Evolutionary conservation across 768 basidiomycete species (phyloP).

Genomic region (Naganishia randhawae): DNA sequence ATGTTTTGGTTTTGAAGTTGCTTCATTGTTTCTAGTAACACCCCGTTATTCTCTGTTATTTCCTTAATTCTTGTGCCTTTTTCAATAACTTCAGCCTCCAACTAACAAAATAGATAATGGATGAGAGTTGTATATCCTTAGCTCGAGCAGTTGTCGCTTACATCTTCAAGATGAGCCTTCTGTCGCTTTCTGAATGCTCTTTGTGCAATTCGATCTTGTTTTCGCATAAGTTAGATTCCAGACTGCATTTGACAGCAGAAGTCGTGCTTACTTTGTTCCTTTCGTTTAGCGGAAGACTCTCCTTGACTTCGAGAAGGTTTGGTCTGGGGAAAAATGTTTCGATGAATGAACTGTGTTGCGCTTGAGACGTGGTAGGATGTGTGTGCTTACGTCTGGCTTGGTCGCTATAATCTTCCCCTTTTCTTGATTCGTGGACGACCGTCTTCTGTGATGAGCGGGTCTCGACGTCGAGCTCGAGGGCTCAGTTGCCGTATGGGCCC

Average conservation of each 20-base stretch:
- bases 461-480: background rate
- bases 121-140: background rate
- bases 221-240: background rate
- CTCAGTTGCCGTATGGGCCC: background rate
- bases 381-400: background rate
- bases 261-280: conserved; percentile 26
- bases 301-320: conserved; percentile 21
- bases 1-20: conserved; percentile 29
- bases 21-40: conserved; percentile 26
- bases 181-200: conserved; percentile 24
- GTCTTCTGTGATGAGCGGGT: background rate
- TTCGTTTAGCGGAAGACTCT: conserved; percentile 24
- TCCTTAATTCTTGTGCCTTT: conserved; percentile 7
- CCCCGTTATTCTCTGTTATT: conserved; percentile 20
- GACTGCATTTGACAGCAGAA: background rate
- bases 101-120: background rate
- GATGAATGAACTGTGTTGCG: background rate
- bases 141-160: background rate
- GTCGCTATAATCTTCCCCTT: background rate
- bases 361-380: too few species aligned
- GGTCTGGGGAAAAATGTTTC: background rate
- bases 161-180: conserved; percentile 20
- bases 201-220: conserved; percentile 27
- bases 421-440: background rate
- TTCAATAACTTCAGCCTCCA: conserved; percentile 19